A percentile compares a stretch with the other conserved stretches of the same genome.
Evolutionary conservation across 192 early-diverging fungal genomes (phyloP).

Genomic region (Phlyctochytrium arcticum): DNA sequence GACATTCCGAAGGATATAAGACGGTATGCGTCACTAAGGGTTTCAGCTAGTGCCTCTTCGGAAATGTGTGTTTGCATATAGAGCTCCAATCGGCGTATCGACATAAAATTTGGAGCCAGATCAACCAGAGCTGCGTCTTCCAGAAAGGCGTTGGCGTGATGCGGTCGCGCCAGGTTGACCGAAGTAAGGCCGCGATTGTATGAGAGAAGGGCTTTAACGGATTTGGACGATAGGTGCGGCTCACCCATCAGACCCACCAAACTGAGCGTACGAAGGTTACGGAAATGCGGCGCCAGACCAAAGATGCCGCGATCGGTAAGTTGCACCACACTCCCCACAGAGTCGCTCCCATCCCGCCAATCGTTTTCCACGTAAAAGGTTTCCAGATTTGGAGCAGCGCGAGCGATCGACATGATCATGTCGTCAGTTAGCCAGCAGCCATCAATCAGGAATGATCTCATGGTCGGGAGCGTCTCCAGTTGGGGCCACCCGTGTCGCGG

Average conservation of each 20-base stretch:
- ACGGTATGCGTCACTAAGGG: background rate
- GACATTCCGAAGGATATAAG: constrained; percentile 18
- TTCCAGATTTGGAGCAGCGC: constrained; percentile 20
- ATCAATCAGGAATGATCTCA: constrained; percentile 20
- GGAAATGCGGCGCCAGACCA: constrained; percentile 14
- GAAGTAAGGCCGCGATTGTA: constrained; percentile 16
- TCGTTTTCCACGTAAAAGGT: constrained; percentile 26
- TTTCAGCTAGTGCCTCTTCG: constrained; percentile 15
- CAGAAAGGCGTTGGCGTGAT: background rate
- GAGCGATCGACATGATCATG: constrained; percentile 4
- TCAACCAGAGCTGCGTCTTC: constrained; percentile 10
- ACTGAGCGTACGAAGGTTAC: constrained; percentile 12
- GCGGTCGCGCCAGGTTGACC: constrained; percentile 24
- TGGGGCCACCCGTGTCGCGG: background rate
- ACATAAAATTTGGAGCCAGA: constrained; percentile 5
- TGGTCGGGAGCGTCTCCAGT: constrained; percentile 5
- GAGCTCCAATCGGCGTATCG: constrained; percentile 15
- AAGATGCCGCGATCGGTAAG: constrained; percentile 24
- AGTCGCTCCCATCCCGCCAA: constrained; percentile 9
- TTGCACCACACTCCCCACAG: constrained; percentile 13
- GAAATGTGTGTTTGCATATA: constrained; percentile 24
- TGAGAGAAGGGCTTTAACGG: constrained; percentile 9
- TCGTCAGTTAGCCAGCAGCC: constrained; percentile 30
- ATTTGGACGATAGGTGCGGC: constrained; percentile 1
- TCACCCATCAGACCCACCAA: constrained; percentile 19